These are phyloP conservation scores for Rhodotorula sp. DNA, from an alignment of 1,284 basidiomycete species.

Conservation along the genomic window DNA sequence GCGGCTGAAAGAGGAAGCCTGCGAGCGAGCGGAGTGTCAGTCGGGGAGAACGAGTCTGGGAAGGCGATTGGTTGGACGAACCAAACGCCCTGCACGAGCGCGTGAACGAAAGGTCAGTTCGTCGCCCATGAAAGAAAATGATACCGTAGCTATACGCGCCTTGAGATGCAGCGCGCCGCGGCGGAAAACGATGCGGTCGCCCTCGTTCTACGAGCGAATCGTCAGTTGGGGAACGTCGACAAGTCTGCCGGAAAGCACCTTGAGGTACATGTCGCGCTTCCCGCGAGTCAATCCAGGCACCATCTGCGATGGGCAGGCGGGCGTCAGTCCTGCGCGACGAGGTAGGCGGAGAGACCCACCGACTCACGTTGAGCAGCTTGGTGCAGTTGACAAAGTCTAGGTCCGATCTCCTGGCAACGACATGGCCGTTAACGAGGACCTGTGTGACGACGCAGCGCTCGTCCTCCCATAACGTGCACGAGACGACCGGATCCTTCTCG, in stretches of 20 bases:
- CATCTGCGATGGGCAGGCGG: background rate
- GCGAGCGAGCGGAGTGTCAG: background rate
- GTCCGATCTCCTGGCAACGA: slow-evolving; percentile 30
- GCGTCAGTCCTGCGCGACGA: background rate
- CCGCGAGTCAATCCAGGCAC: slow-evolving; percentile 34
- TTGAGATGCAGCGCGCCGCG: slow-evolving; percentile 38
- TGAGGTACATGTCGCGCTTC: slow-evolving; percentile 40
- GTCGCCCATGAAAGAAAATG: background rate
- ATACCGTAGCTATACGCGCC: slow-evolving; percentile 14
- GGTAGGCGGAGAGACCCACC: background rate
- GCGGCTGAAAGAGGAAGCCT: slow-evolving; percentile 28
- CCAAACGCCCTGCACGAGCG: slow-evolving; percentile 14
- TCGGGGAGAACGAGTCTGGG: too few relatives aligned
- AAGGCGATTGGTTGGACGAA: background rate
- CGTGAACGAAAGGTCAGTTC: background rate
- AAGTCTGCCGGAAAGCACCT: background rate
- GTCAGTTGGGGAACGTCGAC: background rate
- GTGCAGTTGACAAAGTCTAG: slow-evolving; percentile 41
- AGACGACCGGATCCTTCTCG: background rate
- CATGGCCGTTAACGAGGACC: slow-evolving; percentile 20
- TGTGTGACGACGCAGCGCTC: slow-evolving; percentile 24
- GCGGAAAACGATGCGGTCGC: slow-evolving; percentile 31
- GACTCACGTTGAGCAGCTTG: slow-evolving; percentile 40
- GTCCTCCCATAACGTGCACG: slow-evolving; percentile 32
- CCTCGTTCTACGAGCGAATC: slow-evolving; percentile 15